Base-by-base conservation (phyloP, 352 stramenopile genomes). In the Globisporangium apiculatum region DNA sequence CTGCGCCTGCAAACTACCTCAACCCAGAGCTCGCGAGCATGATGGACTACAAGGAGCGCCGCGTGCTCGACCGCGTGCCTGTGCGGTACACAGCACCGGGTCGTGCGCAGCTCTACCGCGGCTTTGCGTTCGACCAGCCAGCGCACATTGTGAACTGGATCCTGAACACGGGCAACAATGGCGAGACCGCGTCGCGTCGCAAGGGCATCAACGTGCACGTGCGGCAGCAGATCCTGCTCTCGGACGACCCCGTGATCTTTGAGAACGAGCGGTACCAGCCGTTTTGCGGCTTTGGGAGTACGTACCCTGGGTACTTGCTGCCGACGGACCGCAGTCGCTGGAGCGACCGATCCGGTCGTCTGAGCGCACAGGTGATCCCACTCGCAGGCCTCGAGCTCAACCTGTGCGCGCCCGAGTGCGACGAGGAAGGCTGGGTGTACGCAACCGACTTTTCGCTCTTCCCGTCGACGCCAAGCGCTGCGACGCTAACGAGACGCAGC, bases 261-360 rank as follows among this genome's bases (percentile, higher is more conserved):
- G 85, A 95, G 67, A 95, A 95, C 56, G 71, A 95, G 64, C 79
- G 85, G 7, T 95, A 92, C 61, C 83, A 92, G 56, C 83, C 82
- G 3, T 95, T 95, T 60, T 84, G 76, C 47, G 85, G 85, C 24
- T 95, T 86, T 51, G 85, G 85, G 37, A 89, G 76, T 55, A 87
- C 83, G 2, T 94, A 88, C 64, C 83, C 83, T 9, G 84, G 82
- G 5, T 89, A 92, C 58, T 49, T 95, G 42, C 62, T 95, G 31
- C 78, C 83, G 6, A 92, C 82, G 7, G 85, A 95, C 51, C 81
- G 85, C 40, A 84, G 76, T 41, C 83, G 84, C 18, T 95, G 85
- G 85, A 95, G 85, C 41, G 78, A 95, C 65, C 79, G 83, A 9
- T 90, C 79, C 6, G 85, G 85, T 36, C 87, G 81, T 55, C 70